These are phyloP conservation scores for Sarocladiaceae sp. DNA, from an alignment of 2,329 filamentous ascomycete species.

Conservation along the genomic window DNA sequence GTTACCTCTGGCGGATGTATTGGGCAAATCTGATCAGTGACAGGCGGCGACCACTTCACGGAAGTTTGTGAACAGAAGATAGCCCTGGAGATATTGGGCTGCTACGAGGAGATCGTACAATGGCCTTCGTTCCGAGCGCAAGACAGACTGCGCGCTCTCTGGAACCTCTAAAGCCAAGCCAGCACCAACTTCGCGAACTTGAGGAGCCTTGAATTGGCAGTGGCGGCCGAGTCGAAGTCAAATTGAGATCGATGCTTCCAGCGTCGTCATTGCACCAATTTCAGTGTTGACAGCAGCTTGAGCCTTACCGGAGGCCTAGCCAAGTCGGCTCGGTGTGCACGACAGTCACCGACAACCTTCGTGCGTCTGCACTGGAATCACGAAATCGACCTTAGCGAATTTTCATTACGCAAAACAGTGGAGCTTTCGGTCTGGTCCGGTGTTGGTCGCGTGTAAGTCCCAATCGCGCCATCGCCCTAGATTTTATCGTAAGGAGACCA, in stretches of 20 bases:
- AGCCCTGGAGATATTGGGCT: not conserved
- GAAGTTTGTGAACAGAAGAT: not conserved
- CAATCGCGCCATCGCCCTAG: slow-evolving; percentile 7
- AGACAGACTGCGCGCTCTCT: not conserved
- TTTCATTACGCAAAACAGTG: not conserved
- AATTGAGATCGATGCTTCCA: too few species aligned
- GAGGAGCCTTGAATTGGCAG: too few species aligned
- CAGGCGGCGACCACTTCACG: not conserved
- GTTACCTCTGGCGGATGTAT: not conserved
- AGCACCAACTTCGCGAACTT: too few species aligned
- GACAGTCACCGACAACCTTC: too few species aligned
- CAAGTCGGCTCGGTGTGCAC: too few species aligned
- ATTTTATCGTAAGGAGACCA: not conserved
- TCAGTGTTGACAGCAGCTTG: too few species aligned
- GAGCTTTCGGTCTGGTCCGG: not conserved
- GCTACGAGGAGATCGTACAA: slow-evolving; percentile 1
- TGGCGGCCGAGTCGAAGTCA: too few species aligned
- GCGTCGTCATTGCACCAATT: too few species aligned
- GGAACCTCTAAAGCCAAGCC: not conserved
- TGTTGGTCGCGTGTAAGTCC: not conserved
- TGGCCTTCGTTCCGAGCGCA: not conserved
- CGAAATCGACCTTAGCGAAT: not conserved
- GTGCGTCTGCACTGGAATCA: too few species aligned
- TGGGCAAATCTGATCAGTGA: not conserved
- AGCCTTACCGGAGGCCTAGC: too few species aligned